Evolutionary conservation across 116 monocot species (phyloP), one percentile per base, ranked within the genome.

Genomic region (Trichopus zeylanicus): DNA sequence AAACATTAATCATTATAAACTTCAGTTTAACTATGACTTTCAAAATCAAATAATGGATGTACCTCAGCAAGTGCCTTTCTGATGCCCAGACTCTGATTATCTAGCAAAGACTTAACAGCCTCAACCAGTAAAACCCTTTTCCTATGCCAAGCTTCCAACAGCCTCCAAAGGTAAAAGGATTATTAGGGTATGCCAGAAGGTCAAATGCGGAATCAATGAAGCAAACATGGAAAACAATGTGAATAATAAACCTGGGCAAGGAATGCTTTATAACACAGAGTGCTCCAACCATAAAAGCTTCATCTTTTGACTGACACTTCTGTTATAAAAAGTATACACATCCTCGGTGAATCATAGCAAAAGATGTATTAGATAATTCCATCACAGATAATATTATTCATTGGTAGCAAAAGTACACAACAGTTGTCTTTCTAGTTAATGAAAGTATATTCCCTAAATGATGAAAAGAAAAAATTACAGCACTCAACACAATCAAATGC

Each of bases 261-360:
- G 90, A 77, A 81, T 90, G 90, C 71, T 84, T 95, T 53, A 90
- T 66, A 24, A 75, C 66, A 57, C 67, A 70, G 59, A 95, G 81
- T 60, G 81, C 78, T 63, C 95, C 95, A 70, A 90, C 70, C 13
- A 78, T 61, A 27, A 69, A 78, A 56, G 69, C 33, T 72, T 87
- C 90, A 81, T 90, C 95, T 56, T 95, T 95, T 68, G 70, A 55
- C 60, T 84, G 81, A 64, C 78, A 81, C 84, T 63, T 92, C 92
- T 92, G 71, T 11, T n/a, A 51, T 24, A 57, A 7, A 60, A 71
- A 60, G 31, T 18, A 63, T 3, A 21, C 29, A 61, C 21, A 75
- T 31, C 53, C 27, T 53, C 42, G n/a, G 42, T 42, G 42, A 64
- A 33, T 1, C 37, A 29, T 31, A 57, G 16, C 19, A 56, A 24